Evolutionary conservation across 1,139 yeast species (phyloP), one percentile per base, ranked within the genome.

Genomic region (Hyphopichia fennica): DNA sequence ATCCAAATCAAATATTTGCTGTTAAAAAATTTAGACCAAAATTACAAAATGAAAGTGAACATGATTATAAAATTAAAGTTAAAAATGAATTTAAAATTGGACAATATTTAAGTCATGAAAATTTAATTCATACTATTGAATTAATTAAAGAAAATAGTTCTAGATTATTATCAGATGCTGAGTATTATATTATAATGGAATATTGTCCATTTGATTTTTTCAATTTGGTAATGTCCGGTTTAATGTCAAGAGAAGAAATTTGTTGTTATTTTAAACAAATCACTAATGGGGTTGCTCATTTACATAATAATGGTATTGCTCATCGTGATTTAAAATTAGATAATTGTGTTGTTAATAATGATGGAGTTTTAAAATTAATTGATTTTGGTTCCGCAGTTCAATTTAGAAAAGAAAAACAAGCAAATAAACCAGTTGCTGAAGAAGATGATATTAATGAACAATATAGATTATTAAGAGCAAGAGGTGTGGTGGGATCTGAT

Each of bases 401-500:
- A 32, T 84, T 83, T 59, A 54, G 67, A 38, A 77, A 74, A 53
- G 67, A 55, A 32, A 37, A 19, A 13, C 45, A 43, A 58, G 45
- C 70, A 61, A 31, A 60, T 48, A 44, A 65, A 61, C 64, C 61
- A 19, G 63, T 68, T 14, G 65, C 70, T 10, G 63, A 63, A 8
- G 51, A 49, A 8, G 52, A 58, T 33, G 50, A 55, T 40, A 42
- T 60, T 4, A 62, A 57, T 37, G 58, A 52, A 3, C 46, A 48
- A 8, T 59, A 58, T 45, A 58, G 60, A 41, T 56, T 72, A 34
- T 51, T 66, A 2, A 47, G 58, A 38, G 83, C 87, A 1, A 65
- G 75, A 30, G 95, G 95, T n/a, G 75, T 86, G 9, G 88, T 85
- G 20, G 95, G 95, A 3, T 81, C 88, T 10, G 95, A 86, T 62